Evolutionary conservation across 108 stramenopile species (phyloP), one percentile per base, ranked within the genome.

Genomic region (Cylindrotheca fusiformis): DNA sequence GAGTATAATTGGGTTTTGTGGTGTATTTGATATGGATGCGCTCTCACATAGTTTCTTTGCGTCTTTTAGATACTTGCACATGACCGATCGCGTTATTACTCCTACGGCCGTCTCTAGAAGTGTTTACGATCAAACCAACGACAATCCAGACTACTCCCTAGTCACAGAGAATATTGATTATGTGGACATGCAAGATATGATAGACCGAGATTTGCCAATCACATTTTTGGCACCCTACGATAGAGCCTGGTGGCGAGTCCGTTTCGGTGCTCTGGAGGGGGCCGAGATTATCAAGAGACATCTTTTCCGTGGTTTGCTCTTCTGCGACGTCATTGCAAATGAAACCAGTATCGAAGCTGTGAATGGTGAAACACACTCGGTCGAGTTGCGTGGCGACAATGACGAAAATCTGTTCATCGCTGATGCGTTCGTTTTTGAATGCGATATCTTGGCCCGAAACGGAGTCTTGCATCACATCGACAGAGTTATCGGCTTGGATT

Each of bases 381-480:
- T 74, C 30, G 65, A 66, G 19, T 21, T 67, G 5, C 32, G 60
- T 27, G 62, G 63, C n/a, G 69, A 54, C 0, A 51, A 46, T 14
- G 45, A 32, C 18, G 55, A 74, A 26, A 55, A 55, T 23, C 46
- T 74, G 31, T 74, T 48, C 55, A 63, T 74, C 32, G 72, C 60
- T 32, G 72, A 63, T 32, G 72, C 65, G 24, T 50, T 45, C 10
- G 53, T 74, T 2, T 67, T 60, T 58, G 28, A 74, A 10, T 66
- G 65, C 24, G 72, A 74, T 27, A 61, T 74, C 27, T 55, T 61
- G 6, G 65, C 72, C 12, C 58, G 65, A n/a, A 74, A 74, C 29
- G 72, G 72, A 17, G 60, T 74, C 30, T 53, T 74, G 65, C 72
- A 74, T 55, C 26, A 67, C 58, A 61, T 74, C 41, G 72, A 74